Conservation (phyloP, 1,284 basidiomycete genomes). For the Meira miltonrushii region DNA sequence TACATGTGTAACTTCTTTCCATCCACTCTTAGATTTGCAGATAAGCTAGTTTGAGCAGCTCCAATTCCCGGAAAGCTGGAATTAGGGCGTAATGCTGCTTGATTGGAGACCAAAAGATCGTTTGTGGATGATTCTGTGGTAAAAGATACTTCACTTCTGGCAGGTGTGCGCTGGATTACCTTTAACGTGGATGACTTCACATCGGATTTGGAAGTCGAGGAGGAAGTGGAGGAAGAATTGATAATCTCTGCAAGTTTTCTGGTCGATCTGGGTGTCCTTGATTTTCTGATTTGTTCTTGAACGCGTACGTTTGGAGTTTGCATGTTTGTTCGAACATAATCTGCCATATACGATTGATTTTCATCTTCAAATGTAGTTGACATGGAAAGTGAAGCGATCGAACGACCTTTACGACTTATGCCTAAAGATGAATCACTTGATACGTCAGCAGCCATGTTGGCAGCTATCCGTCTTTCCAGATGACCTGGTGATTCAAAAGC, state of each 20-base stretch:
- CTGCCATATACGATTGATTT: neutral
- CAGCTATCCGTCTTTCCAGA: conserved; percentile 11
- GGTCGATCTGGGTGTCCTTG: neutral
- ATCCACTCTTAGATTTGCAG: conserved; percentile 4
- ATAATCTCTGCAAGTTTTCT: neutral
- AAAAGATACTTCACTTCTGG: too few relatives aligned
- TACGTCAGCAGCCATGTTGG: conserved; percentile 9
- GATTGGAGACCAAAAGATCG: conserved; percentile 6
- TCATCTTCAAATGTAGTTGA: conserved; percentile 2
- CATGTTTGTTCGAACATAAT: neutral
- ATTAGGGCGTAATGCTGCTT: conserved; percentile 8
- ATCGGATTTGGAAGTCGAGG: too few relatives aligned
- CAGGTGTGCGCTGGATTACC: too few relatives aligned
- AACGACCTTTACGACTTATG: neutral
- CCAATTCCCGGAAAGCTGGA: conserved; percentile 15
- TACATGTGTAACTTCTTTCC: conserved; percentile 3
- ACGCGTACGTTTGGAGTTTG: neutral
- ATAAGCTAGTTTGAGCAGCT: neutral
- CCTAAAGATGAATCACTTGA: conserved; percentile 11
- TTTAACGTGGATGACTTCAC: too few relatives aligned
- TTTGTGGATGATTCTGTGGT: conserved; percentile 8
- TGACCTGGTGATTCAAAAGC: conserved; percentile 14
- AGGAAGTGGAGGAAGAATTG: too few relatives aligned
- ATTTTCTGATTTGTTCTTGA: neutral
- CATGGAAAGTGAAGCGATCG: conserved; percentile 3